Percentiles rank a stretch among this genome's conserved stretches.
phyloP scores from a whole-genome alignment of 805 yeast species.

The Monosporozyma unispora region DNA sequence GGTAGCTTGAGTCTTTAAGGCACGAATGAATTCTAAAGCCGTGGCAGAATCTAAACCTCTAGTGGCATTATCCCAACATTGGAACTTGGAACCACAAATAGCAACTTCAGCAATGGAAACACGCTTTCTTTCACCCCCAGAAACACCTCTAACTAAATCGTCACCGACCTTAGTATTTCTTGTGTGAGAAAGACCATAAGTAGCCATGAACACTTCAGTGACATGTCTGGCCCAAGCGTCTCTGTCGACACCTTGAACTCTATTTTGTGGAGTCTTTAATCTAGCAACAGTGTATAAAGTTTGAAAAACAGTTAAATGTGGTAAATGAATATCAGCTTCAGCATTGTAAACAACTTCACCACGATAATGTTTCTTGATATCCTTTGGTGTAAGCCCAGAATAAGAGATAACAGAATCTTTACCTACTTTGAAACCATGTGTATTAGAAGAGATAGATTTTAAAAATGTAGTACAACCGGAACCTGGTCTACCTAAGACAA shows the following conservation, averaged over 20 bases:
- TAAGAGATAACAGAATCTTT: constrained; percentile 40
- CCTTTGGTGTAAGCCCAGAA: constrained; percentile 44
- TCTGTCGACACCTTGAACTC: constrained; percentile 48
- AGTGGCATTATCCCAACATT: constrained; percentile 76
- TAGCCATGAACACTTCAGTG: constrained; percentile 46
- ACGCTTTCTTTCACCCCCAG: constrained; percentile 83
- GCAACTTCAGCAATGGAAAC: constrained; percentile 76
- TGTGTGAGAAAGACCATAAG: constrained; percentile 54
- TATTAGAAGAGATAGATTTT: constrained; percentile 50
- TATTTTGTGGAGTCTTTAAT: constrained; percentile 52
- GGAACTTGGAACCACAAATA: constrained; percentile 53
- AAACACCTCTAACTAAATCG: constrained; percentile 60
- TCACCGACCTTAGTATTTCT: constrained; percentile 54
- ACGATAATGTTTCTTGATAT: constrained; percentile 44
- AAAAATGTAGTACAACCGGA: constrained; percentile 65
- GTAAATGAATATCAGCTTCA: constrained; percentile 60
- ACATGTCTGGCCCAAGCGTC: constrained; percentile 45
- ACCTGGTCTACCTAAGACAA: constrained; percentile 69
- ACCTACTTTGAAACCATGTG: constrained; percentile 50
- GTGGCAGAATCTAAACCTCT: constrained; percentile 82
- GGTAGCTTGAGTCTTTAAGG: constrained; percentile 54
- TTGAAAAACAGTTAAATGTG: constrained; percentile 57
- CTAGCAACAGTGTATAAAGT: constrained; percentile 55
- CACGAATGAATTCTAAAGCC: constrained; percentile 64
- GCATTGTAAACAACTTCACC: constrained; percentile 68